These are phyloP conservation scores for Apophysomyces elegans DNA, from an alignment of 371 early-diverging fungal genomes.

Conservation along the genomic window DNA sequence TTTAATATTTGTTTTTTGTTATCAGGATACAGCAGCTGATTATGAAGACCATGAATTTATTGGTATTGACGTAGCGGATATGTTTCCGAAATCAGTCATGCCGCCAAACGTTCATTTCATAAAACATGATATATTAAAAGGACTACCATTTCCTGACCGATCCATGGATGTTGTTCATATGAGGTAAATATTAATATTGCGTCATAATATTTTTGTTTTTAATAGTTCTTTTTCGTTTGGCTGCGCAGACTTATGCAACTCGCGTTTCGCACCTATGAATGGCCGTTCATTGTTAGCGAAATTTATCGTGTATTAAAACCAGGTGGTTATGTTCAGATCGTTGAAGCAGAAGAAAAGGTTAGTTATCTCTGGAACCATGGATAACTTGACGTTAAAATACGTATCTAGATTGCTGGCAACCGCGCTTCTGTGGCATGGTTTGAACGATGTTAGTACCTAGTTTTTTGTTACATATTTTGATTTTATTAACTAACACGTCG, in stretches of 20 bases:
- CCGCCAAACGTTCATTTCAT: slow-evolving; percentile 54
- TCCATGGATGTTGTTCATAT: slow-evolving; percentile 62
- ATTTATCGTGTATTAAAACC: slow-evolving; percentile 55
- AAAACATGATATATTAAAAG: slow-evolving; percentile 49
- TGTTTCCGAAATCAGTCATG: slow-evolving; percentile 42
- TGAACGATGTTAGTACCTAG: neutral
- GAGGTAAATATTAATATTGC: slow-evolving; percentile 32
- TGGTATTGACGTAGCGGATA: slow-evolving; percentile 34
- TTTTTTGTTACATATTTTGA: neutral
- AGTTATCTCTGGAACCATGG: neutral
- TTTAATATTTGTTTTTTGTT: neutral
- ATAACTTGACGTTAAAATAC: neutral
- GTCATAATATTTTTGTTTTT: neutral
- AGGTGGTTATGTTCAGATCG: slow-evolving; percentile 59
- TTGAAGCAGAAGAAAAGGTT: slow-evolving; percentile 45
- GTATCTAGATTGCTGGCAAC: slow-evolving; percentile 1
- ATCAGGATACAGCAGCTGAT: slow-evolving; percentile 46
- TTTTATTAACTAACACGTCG: neutral
- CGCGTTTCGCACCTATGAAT: slow-evolving; percentile 18
- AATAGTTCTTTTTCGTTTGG: slow-evolving; percentile 11
- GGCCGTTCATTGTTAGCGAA: slow-evolving; percentile 27
- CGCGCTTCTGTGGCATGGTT: slow-evolving; percentile 11
- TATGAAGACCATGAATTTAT: slow-evolving; percentile 39
- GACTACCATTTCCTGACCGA: slow-evolving; percentile 58
- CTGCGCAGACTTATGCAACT: neutral